Base-by-base conservation (phyloP, 139 green algal species). In the Spirogloea muscicola region DNA sequence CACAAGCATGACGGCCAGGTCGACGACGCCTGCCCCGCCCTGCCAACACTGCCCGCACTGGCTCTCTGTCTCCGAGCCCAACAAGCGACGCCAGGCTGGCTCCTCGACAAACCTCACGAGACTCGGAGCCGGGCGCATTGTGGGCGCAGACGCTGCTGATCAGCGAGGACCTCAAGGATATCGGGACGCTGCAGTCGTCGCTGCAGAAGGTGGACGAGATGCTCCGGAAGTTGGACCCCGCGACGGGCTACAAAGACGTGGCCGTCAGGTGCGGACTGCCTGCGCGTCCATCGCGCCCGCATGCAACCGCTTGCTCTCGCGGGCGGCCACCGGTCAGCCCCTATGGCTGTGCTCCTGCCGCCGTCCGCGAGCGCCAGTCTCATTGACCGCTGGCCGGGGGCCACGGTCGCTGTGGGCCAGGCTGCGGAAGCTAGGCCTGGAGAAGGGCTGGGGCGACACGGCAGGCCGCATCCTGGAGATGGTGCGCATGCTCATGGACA, bases 381-480 rank as follows among this genome's bases (percentile, higher is more conserved):
- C 43, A 25, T 10, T 16, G 10, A 16, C 43, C 16, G 43, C 43
- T 51, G 43, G 13, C 16, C 43, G 16, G 16, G 43, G 43, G 13
- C 16, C 43, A 10, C 16, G 10, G 43, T 51, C 16, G 16, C 16
- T 51, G 43, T n/a, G n/a, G n/a, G 46, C 46, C 39, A 51, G 60
- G 39, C 60, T 69, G 18, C 9, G 13, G 41, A 18, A 58, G 13
- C 25, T 91, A 16, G 89, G 89, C 7, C 86, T 94, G 65, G 76
- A 87, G 73, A 68, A 59, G 1, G 89, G 89, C 2, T 93, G 88
- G 89, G 89, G 89, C 52, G 51, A 59, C 52, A 84, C 77, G 13
- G 88, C 87, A 36, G 80, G 73, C 0, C 63, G 58, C 3, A 72
- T 85, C 10, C 70, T 68, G 29, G 76, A 88, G 57, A 85, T 76